Evolutionary conservation across 257 asterid genomes (phyloP), one percentile per base, ranked within the genome.

Genomic region (Solanum commersonii): DNA sequence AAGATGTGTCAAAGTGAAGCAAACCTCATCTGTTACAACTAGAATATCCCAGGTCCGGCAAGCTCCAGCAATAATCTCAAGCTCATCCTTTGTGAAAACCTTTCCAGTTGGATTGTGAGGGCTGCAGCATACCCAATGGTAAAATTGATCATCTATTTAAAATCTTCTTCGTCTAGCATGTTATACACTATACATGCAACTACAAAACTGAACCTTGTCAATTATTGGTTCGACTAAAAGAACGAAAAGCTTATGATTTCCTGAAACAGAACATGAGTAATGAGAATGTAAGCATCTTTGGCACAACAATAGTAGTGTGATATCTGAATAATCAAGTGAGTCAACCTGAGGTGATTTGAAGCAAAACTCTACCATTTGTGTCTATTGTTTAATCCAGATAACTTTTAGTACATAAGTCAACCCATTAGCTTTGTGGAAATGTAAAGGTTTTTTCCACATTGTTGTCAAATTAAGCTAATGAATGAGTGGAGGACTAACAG

Each of bases 31-130:
- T 13, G 98, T 96, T 87, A 95, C 95, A n/a, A 96, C 98, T 74
- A 96, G 90, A 88, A 93, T 89, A 88, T 96, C 96, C 91, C 91
- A 78, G 84, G 90, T 90, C 89, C 84, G 90, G 95, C 99, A 96
- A 87, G 94, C 98, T 90, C 88, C 95, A 85, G 98, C 98, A 90
- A 96, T 94, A 74, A 93, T 90, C 93, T 94, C 96, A 77, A 96
- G 98, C 94, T 96, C 99, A 84, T 91, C 94, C 92, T 81, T 89
- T 87, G 92, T 83, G 92, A 94, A 96, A 84, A 95, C 95, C 92
- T 96, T 96, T 68, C 99, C 99, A 42, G 98, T 96, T 42, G 99
- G 99, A 84, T 96, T 96, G 93, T 96, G 99, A 89, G 99, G 99
- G 90, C 99, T 94, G 98, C 87, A 84, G 87, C 90, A 88, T 76